These are phyloP conservation scores for Boletus huronensis DNA, from an alignment of 768 basidiomycete genomes.

Conservation along the genomic window DNA sequence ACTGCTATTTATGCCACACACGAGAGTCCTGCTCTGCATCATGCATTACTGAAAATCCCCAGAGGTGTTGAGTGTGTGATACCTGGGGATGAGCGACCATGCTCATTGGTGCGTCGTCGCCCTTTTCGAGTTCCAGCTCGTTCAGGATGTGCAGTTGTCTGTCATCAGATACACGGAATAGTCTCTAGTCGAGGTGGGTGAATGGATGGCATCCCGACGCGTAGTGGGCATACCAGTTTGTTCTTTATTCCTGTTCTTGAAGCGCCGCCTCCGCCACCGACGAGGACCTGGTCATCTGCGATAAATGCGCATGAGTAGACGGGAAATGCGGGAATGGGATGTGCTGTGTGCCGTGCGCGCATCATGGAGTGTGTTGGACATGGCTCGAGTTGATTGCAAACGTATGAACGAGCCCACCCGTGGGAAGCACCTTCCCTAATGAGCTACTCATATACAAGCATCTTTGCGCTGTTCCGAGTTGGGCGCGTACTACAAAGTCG, in stretches of 20 bases:
- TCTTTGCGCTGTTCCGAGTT: background rate
- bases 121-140: conserved; percentile 72
- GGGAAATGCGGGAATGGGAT: conserved; percentile 79
- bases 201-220: background rate
- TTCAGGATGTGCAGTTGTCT: conserved; percentile 52
- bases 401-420: background rate
- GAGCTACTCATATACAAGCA: background rate
- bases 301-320: conserved; percentile 85
- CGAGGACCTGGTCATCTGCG: conserved; percentile 62
- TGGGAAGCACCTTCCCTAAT: conserved; percentile 22
- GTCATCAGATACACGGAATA: conserved; percentile 59
- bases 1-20: conserved; percentile 87
- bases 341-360: conserved; percentile 75
- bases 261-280: conserved; percentile 90
- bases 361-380: conserved; percentile 41
- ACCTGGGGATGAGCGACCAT: conserved; percentile 70
- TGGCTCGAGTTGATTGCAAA: background rate
- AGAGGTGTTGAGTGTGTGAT: conserved; percentile 12
- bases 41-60: background rate
- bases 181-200: conserved; percentile 43
- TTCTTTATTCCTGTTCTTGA: conserved; percentile 90
- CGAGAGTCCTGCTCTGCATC: conserved; percentile 47
- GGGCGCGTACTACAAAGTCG: background rate
- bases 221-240: conserved; percentile 57
- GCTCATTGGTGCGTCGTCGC: conserved; percentile 97